Conservation (phyloP, 2,329 filamentous ascomycete genomes). For the Hymenotorrendiella dingleyae region DNA sequence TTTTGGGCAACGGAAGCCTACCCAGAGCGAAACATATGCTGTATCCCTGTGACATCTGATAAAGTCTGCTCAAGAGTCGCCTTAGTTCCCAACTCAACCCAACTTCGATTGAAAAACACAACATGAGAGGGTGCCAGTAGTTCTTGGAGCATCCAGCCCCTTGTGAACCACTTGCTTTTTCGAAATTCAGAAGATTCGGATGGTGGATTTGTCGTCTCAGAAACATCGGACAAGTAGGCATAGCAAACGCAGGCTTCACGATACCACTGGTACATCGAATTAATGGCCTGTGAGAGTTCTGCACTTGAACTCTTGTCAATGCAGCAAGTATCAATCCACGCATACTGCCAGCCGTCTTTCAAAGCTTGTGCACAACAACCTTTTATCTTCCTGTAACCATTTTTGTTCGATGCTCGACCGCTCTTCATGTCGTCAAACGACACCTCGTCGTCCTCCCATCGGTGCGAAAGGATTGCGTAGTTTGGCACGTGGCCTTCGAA, state of each 20-base stretch:
- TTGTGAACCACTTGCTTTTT: conserved; percentile 4
- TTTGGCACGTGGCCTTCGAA: conserved; percentile 7
- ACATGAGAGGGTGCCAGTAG: conserved; percentile 4
- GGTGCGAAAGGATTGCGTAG: conserved; percentile 22
- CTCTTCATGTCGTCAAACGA: conserved; percentile 3
- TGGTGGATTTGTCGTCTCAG: background rate
- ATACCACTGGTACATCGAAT: conserved; percentile 18
- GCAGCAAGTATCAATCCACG: conserved; percentile 13
- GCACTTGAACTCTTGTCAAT: conserved; percentile 17
- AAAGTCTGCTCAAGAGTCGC: background rate
- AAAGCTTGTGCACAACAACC: conserved; percentile 9
- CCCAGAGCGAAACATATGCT: conserved; percentile 7
- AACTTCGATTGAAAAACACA: conserved; percentile 5
- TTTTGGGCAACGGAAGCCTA: conserved; percentile 28
- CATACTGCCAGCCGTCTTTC: conserved; percentile 9
- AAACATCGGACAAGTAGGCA: conserved; percentile 11
- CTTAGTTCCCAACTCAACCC: background rate
- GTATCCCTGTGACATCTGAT: background rate
- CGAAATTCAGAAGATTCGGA: background rate
- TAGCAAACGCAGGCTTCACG: conserved; percentile 10
- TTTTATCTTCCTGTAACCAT: conserved; percentile 8
- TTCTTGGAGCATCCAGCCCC: conserved; percentile 7
- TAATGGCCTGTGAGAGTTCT: conserved; percentile 17
- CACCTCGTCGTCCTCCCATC: conserved; percentile 16
- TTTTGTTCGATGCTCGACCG: background rate